Base-by-base conservation (phyloP, 2,329 filamentous ascomycete genomes). In the Xylariaceae sp. region DNA sequence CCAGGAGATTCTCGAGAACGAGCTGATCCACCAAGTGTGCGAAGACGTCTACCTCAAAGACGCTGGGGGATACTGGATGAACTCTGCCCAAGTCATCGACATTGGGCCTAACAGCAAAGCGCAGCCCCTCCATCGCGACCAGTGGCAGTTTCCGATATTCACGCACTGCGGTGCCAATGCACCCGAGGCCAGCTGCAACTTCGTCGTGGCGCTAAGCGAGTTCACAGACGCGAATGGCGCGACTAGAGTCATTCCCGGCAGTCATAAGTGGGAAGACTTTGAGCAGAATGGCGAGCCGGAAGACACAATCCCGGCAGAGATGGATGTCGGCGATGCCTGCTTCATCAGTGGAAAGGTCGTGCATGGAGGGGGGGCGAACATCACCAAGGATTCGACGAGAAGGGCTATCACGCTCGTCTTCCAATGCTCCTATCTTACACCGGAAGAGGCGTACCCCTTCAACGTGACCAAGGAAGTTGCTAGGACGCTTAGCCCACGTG, bases 331-430 rank as follows among this genome's bases (percentile, higher is more conserved):
- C 9, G 59, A 62, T 39, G 54, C 53, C 9, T 52, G 51, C 29
- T 55, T 61, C 41, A 57, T 63, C 30, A 51, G 43, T 19, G 57
- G 60, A 24, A 63, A 62, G 52, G 54, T 61, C 4, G 54, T 62
- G 15, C 59, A 63, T 38, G 57, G 59, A 6, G 54, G 54, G 8
- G 60, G 59, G n/a, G 54, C 45, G 9, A 62, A 62, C 43, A 41
- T n/a, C 26, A 62, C 59, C 22, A 39, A 48, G 36, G 41, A 48
- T 26, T 13, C 34, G 16, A 48, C 43, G 26, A 39, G 53, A 19
- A 47, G 53, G 41, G 51, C 44, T n/a, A 49, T 56, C 8, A 47
- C 51, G 11, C 41, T 58, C 8, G 50, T 54, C 9, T 55, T 58
- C 39, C 52, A 53, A 39, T 51, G 48, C 35, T 53, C 49, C 9